phyloP scores from a whole-genome alignment of 192 early-diverging fungal genomes.

The Gigaspora rosea region DNA sequence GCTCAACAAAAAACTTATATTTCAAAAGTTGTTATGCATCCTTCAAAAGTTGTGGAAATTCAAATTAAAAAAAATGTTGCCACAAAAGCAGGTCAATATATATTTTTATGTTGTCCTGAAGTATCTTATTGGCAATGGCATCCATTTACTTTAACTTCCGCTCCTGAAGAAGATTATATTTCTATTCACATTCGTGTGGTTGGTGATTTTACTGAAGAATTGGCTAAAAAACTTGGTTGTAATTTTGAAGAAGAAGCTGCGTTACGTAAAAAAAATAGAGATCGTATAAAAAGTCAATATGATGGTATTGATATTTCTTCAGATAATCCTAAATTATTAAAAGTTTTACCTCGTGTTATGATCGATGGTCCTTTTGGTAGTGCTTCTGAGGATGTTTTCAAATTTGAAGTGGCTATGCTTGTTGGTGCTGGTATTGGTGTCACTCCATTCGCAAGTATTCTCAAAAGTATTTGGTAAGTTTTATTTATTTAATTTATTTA shows the following conservation, averaged over 20 bases:
- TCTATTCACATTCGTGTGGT: slow-evolving; percentile 77
- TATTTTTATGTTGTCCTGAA: slow-evolving; percentile 72
- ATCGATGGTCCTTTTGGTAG: slow-evolving; percentile 76
- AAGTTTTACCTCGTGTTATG: slow-evolving; percentile 54
- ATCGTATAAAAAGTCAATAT: slow-evolving; percentile 31
- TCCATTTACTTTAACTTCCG: slow-evolving; percentile 74
- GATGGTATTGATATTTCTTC: slow-evolving; percentile 18
- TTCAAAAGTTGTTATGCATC: slow-evolving; percentile 74
- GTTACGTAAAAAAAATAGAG: slow-evolving; percentile 41
- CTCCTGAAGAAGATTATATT: slow-evolving; percentile 75
- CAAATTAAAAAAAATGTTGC: slow-evolving; percentile 59
- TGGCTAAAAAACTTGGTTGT: slow-evolving; percentile 69
- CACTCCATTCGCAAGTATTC: slow-evolving; percentile 73
- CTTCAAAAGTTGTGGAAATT: slow-evolving; percentile 72
- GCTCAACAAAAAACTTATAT: slow-evolving; percentile 59
- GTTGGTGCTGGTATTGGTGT: slow-evolving; percentile 84
- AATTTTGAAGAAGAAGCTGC: slow-evolving; percentile 43
- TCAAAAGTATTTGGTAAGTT: slow-evolving; percentile 67
- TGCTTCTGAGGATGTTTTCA: slow-evolving; percentile 75
- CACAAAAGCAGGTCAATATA: slow-evolving; percentile 72
- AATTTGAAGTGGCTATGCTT: slow-evolving; percentile 68
- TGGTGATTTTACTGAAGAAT: slow-evolving; percentile 71
- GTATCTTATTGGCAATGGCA: slow-evolving; percentile 77
- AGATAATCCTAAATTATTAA: slow-evolving; percentile 32
- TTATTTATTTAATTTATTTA: background rate